Percentiles rank a stretch among this genome's conserved stretches.
phyloP scores from a whole-genome alignment of 306 rosid genomes.

The Castanospermum australe region DNA sequence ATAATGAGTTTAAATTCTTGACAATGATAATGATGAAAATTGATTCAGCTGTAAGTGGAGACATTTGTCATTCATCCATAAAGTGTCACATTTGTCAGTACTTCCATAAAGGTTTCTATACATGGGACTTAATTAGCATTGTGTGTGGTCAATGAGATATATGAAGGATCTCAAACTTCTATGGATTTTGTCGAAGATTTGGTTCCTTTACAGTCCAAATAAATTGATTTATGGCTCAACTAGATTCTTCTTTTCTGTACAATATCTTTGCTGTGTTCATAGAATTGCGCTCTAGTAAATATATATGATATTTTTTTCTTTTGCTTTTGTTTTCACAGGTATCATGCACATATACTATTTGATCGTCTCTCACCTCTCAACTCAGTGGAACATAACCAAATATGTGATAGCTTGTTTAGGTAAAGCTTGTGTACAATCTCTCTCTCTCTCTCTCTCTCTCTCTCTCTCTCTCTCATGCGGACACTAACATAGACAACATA shows the following conservation, averaged over 20 bases:
- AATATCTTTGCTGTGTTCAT: not conserved
- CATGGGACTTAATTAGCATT: not conserved
- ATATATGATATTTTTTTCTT: constrained; percentile 1
- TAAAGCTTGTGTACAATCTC: constrained; percentile 33
- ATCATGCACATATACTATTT: constrained; percentile 78
- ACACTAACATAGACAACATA: not conserved
- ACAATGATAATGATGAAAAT: not conserved
- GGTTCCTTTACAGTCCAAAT: constrained; percentile 6
- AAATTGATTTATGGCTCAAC: constrained; percentile 21
- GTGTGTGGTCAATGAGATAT: constrained; percentile 4
- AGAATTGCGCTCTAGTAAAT: not conserved
- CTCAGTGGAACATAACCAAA: constrained; percentile 85
- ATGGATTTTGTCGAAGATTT: constrained; percentile 7
- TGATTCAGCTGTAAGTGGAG: not conserved
- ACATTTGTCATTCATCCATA: constrained; percentile 7
- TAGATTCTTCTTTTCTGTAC: not conserved
- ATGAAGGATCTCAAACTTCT: not conserved
- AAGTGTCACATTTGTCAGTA: not conserved
- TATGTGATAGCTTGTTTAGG: constrained; percentile 87
- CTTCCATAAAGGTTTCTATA: not conserved
- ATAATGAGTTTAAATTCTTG: not conserved
- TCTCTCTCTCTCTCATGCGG: not conserved
- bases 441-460: not conserved
- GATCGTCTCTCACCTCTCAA: constrained; percentile 78
- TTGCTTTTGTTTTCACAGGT: constrained; percentile 49